These are phyloP conservation scores for Neonectria neomacrospora DNA, from an alignment of 2,329 filamentous ascomycete genomes.

Conservation along the genomic window DNA sequence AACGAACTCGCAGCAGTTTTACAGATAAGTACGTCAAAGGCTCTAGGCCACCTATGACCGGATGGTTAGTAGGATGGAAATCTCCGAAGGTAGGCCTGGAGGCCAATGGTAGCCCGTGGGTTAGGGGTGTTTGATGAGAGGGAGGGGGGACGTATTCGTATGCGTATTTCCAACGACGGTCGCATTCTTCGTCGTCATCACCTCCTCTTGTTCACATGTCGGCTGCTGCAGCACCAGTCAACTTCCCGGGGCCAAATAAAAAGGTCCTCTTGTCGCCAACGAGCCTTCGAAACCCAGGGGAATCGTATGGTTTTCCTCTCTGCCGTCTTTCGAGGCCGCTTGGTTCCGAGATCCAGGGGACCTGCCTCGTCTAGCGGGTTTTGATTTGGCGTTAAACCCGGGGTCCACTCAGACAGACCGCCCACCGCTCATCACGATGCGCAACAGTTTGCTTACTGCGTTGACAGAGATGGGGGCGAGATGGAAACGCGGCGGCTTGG, in stretches of 20 bases:
- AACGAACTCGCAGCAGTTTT: background rate
- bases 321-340: constrained; percentile 8
- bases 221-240: background rate
- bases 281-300: background rate
- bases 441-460: background rate
- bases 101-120: constrained; percentile 27
- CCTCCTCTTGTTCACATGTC: background rate
- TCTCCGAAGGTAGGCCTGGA: too few species aligned
- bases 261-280: background rate
- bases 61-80: too few species aligned
- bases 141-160: constrained; percentile 27
- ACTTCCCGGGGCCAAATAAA: background rate
- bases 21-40: too few species aligned
- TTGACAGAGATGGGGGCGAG: background rate
- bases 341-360: constrained; percentile 8
- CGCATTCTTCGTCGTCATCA: constrained; percentile 20
- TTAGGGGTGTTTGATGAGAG: constrained; percentile 31
- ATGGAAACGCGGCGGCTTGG: background rate
- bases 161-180: constrained; percentile 8
- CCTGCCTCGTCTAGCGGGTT: background rate
- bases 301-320: constrained; percentile 4
- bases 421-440: constrained; percentile 16
- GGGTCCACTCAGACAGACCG: constrained; percentile 6
- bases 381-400: constrained; percentile 8
- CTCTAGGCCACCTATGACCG: too few species aligned